A percentile compares a stretch with the other conserved stretches of the same genome.
Conservation (phyloP, 176 grass and related monocot species). For the Avena atlantica region DNA sequence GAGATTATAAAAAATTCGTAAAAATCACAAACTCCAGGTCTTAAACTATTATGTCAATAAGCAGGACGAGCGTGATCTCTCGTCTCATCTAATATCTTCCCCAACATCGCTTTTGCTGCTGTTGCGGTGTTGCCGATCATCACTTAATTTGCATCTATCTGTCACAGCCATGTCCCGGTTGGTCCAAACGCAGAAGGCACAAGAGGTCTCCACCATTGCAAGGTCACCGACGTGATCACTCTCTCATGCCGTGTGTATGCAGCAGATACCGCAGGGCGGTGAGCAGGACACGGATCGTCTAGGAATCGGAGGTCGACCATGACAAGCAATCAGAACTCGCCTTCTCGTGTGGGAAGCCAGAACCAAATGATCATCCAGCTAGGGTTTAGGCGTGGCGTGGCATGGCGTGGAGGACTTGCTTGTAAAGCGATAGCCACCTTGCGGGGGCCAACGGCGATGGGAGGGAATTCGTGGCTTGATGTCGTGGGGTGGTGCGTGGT, state of each 20-base stretch:
- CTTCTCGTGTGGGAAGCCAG: background rate
- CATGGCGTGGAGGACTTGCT: background rate
- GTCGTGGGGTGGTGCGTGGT: too few relatives aligned
- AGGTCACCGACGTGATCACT: background rate
- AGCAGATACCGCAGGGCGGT: slow-evolving; percentile 18
- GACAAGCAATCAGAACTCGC: background rate
- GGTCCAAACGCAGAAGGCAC: too few relatives aligned
- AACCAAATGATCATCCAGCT: background rate
- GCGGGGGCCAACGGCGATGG: too few relatives aligned
- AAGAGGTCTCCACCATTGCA: background rate
- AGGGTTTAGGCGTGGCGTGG: background rate
- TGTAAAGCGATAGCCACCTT: background rate
- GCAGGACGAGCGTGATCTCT: too few relatives aligned
- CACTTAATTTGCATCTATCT: too few relatives aligned
- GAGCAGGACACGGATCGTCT: background rate
- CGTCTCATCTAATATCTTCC: too few relatives aligned
- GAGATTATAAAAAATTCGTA: too few relatives aligned
- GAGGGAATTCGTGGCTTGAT: too few relatives aligned
- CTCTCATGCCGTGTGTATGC: background rate
- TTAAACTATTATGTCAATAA: too few relatives aligned
- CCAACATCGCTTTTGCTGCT: background rate
- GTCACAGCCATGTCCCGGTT: too few relatives aligned
- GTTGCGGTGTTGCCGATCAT: background rate
- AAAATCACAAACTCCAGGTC: too few relatives aligned
- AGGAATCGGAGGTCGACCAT: background rate